These are phyloP conservation scores for Escovopsis sp. DNA, from an alignment of 2,329 filamentous ascomycete species.

Conservation along the genomic window DNA sequence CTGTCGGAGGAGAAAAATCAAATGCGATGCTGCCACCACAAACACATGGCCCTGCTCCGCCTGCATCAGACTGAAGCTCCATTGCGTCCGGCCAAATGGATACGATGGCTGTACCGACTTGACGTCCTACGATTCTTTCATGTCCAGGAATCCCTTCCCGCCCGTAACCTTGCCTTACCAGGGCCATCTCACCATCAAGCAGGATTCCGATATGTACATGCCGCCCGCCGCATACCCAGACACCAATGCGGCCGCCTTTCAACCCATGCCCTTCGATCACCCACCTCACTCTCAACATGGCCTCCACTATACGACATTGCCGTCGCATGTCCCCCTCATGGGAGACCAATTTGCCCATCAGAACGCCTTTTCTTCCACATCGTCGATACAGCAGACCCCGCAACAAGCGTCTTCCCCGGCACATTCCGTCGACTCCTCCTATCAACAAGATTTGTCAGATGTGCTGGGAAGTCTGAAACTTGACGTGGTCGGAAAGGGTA, in stretches of 20 bases:
- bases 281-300: slow-evolving; percentile 26
- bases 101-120: slow-evolving; percentile 36
- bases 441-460: slow-evolving; percentile 59
- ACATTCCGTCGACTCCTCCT: slow-evolving; percentile 48
- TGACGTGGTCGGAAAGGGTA: slow-evolving; percentile 74
- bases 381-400: slow-evolving; percentile 19
- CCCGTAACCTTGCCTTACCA: slow-evolving; percentile 35
- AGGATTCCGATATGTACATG: slow-evolving; percentile 30
- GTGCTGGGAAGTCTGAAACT: slow-evolving; percentile 78
- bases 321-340: slow-evolving; percentile 32
- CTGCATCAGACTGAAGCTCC: slow-evolving; percentile 80
- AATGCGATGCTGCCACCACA: slow-evolving; percentile 91
- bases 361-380: slow-evolving; percentile 38
- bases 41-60: slow-evolving; percentile 97
- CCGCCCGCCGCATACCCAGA: slow-evolving; percentile 35
- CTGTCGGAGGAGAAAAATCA: slow-evolving; percentile 89
- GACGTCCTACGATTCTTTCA: slow-evolving; percentile 18
- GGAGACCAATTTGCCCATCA: slow-evolving; percentile 36
- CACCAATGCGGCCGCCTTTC: slow-evolving; percentile 28
- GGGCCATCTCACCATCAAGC: slow-evolving; percentile 22
- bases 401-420: slow-evolving; percentile 28
- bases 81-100: slow-evolving; percentile 80
- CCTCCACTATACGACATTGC: slow-evolving; percentile 39
- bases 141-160: slow-evolving; percentile 25
- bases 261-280: slow-evolving; percentile 32